Evolutionary conservation across 164 flowering plant genomes (phyloP).

Genomic region (Nymphaea thermarum): DNA sequence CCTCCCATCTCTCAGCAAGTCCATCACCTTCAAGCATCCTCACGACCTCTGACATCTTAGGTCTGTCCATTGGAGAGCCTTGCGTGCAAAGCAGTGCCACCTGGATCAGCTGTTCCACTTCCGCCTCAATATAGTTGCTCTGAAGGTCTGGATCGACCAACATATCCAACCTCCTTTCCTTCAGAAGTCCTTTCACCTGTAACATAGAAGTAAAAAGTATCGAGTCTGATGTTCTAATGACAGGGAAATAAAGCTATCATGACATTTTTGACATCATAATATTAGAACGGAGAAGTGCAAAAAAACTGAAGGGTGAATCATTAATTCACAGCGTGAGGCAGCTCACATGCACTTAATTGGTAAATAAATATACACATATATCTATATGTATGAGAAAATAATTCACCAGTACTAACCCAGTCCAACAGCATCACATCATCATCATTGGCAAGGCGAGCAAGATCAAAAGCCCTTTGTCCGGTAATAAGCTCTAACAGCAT

Average conservation of each 20-base stretch:
- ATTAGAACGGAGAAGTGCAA: too few relatives aligned
- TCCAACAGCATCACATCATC: constrained; percentile 97
- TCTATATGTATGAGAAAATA: background rate
- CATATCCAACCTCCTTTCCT: constrained; percentile 77
- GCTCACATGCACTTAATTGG: too few relatives aligned
- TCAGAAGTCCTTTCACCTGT: constrained; percentile 89
- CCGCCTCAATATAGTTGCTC: constrained; percentile 53
- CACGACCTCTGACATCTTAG: constrained; percentile 94
- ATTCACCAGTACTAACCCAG: constrained; percentile 36
- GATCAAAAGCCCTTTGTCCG: constrained; percentile 91
- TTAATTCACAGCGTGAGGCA: too few relatives aligned
- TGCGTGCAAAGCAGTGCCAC: constrained; percentile 89
- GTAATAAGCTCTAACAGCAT: constrained; percentile 95
- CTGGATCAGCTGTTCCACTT: constrained; percentile 87
- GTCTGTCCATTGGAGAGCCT: constrained; percentile 76
- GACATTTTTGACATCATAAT: too few relatives aligned
- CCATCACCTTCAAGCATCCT: constrained; percentile 98
- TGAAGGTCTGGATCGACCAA: constrained; percentile 87
- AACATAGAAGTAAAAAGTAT: background rate
- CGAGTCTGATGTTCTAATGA: too few relatives aligned
- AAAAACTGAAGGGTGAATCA: too few relatives aligned
- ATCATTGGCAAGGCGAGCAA: constrained; percentile 91
- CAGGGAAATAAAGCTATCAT: too few relatives aligned
- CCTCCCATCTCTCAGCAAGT: constrained; percentile 93
- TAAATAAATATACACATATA: too few relatives aligned